Base-by-base conservation (phyloP, 495 filamentous ascomycete genomes). In the Neurospora africana region DNA sequence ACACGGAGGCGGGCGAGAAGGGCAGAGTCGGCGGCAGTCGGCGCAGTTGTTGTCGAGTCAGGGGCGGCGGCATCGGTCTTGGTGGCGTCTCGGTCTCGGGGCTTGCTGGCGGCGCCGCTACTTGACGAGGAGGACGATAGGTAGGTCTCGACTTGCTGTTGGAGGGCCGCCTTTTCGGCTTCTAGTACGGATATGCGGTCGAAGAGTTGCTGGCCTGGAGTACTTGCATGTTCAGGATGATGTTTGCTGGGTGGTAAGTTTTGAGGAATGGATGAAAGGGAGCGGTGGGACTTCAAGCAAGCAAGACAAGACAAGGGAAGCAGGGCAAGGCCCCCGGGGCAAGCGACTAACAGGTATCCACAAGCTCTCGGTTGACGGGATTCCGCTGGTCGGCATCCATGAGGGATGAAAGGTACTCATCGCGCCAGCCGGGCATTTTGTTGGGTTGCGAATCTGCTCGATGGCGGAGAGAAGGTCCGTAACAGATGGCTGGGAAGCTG, bases 131-230 rank as follows among this genome's bases (percentile, higher is more conserved):
- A 44, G 30, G 73, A 67, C 68, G 69, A 61, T 21, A 68, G 38
- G 33, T 67, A 27, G 15, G 69, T 21, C 30, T 74, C 23, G 74
- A 71, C 6, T 69, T 76, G 77, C 9, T 77, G 65, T 67, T 75
- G 74, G 73, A 78, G 81, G 40, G 76, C 78, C 23, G 78, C 81
- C 68, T 85, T 86, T 74, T 86, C 83, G 69, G 84, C 82, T 79
- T 89, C 83, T 69, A 90, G 82, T 23, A 81, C 79, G 35, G 89
- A 81, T 68, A 91, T 84, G 65, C 90, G 88, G 81, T 92, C 91
- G 69, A 88, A 88, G 30, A 95, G 87, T 69, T 85, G 85, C 41
- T 90, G 89, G 83, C 90, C 92, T 93, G 74, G 53, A 19, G 8
- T 7, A 37, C 21, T 10, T 33, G 47, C 53, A 61, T 61, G 27